A percentile compares a stretch with the other conserved stretches of the same genome.
Evolutionary conservation across 2,329 filamentous ascomycete species (phyloP).

Genomic region (Beauveria australis): DNA sequence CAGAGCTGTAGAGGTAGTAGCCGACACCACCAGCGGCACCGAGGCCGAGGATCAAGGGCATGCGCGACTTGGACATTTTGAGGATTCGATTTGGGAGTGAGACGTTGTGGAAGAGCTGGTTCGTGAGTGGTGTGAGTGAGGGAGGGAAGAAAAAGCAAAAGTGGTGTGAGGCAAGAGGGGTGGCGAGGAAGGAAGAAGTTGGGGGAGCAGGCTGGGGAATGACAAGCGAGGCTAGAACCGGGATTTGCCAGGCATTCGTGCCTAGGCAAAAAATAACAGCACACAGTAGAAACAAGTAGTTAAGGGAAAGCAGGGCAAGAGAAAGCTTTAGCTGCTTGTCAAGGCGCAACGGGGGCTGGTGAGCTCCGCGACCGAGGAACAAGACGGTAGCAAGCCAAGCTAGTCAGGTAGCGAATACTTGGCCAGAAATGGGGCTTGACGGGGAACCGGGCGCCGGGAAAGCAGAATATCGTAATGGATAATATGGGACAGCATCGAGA

Average conservation of each 20-base stretch:
- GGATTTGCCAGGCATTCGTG: not conserved
- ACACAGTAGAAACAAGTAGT: not conserved
- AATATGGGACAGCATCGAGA: not conserved
- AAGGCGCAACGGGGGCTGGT: not conserved
- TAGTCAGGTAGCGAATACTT: not conserved
- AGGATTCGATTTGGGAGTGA: slow-evolving; percentile 5
- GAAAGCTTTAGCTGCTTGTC: not conserved
- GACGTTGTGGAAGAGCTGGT: not conserved
- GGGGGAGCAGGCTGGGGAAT: not conserved
- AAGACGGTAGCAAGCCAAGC: not conserved
- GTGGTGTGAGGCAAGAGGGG: slow-evolving; percentile 7
- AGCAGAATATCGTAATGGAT: not conserved
- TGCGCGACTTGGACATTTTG: slow-evolving; percentile 39
- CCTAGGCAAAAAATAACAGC: not conserved
- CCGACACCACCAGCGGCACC: slow-evolving; percentile 60
- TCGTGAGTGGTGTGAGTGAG: not conserved
- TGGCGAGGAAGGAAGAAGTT: not conserved
- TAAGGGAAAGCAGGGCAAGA: not conserved
- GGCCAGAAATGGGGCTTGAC: not conserved
- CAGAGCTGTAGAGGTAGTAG: slow-evolving; percentile 88
- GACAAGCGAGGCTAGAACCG: not conserved
- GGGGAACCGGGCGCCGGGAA: not conserved
- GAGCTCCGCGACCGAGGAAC: not conserved
- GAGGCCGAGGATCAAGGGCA: slow-evolving; percentile 47
- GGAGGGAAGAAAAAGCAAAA: not conserved